Evolutionary conservation across 768 basidiomycete species (phyloP).

Genomic region (Boletus tomentosulus): DNA sequence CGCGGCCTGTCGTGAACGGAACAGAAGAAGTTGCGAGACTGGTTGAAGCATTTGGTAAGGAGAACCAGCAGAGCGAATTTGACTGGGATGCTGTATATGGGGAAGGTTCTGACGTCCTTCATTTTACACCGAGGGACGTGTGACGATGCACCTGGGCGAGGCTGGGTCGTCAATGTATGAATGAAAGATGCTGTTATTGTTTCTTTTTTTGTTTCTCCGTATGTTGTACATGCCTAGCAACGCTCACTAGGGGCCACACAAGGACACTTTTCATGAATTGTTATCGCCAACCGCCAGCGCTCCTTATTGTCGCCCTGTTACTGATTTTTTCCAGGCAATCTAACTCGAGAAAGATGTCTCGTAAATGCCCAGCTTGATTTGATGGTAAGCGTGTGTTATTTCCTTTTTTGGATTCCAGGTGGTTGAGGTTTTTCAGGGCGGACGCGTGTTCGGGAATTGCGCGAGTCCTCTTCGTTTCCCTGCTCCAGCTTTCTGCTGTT

Average conservation of each 20-base stretch:
- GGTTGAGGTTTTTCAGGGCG: constrained; percentile 34
- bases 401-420: constrained; percentile 27
- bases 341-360: not conserved
- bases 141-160: constrained; percentile 8
- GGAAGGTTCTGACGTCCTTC: constrained; percentile 63
- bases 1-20: constrained; percentile 52
- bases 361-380: constrained; percentile 11
- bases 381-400: constrained; percentile 28
- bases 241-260: constrained; percentile 4
- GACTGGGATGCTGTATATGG: constrained; percentile 69
- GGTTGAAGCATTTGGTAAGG: constrained; percentile 64
- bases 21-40: constrained; percentile 45
- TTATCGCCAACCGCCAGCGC: not conserved
- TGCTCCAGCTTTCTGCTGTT: constrained; percentile 26
- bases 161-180: constrained; percentile 18
- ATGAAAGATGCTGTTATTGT: constrained; percentile 23
- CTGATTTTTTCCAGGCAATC: constrained; percentile 6
- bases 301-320: not conserved
- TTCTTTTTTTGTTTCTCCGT: constrained; percentile 1
- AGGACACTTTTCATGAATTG: not conserved
- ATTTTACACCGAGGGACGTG: constrained; percentile 36
- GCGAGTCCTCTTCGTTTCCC: constrained; percentile 18
- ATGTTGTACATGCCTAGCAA: constrained; percentile 25
- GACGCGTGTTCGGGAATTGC: constrained; percentile 22
- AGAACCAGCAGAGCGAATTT: constrained; percentile 67